These are phyloP conservation scores for Microsporum canis DNA, from an alignment of 2,329 filamentous ascomycete species.

Conservation along the genomic window DNA sequence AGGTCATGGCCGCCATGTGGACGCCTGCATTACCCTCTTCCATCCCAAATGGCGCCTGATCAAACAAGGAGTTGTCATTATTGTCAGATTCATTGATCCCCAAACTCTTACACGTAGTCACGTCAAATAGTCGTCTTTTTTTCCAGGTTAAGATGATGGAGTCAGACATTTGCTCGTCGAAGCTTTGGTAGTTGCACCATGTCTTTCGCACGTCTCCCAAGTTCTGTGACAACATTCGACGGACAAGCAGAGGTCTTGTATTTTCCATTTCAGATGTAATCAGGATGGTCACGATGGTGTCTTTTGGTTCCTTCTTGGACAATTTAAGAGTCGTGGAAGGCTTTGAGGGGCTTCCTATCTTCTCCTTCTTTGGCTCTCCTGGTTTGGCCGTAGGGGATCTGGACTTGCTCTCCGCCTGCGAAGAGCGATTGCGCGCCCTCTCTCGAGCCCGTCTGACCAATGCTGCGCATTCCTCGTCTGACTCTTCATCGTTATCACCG, in stretches of 20 bases:
- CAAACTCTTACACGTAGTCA: slow-evolving; percentile 60
- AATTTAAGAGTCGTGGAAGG: neutral
- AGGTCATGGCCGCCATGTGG: slow-evolving; percentile 68
- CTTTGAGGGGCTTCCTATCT: neutral
- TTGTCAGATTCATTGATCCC: slow-evolving; percentile 44
- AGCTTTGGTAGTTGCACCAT: slow-evolving; percentile 56
- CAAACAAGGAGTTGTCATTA: slow-evolving; percentile 25
- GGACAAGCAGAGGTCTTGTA: slow-evolving; percentile 51
- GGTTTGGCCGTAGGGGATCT: neutral
- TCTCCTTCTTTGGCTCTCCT: neutral
- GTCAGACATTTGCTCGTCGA: slow-evolving; percentile 39
- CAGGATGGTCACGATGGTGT: slow-evolving; percentile 51
- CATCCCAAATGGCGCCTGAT: slow-evolving; percentile 38
- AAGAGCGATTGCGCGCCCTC: slow-evolving; percentile 18
- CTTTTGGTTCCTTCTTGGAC: slow-evolving; percentile 19
- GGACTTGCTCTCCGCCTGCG: neutral
- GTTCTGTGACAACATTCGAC: slow-evolving; percentile 54
- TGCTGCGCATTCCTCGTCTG: slow-evolving; percentile 36
- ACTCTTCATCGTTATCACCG: slow-evolving; percentile 13
- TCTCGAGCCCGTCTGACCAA: slow-evolving; percentile 34
- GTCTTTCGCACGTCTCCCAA: slow-evolving; percentile 55
- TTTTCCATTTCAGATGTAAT: slow-evolving; percentile 56
- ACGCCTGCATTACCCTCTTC: slow-evolving; percentile 46
- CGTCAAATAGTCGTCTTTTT: slow-evolving; percentile 58
- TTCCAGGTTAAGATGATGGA: slow-evolving; percentile 71